Percentiles rank a stretch among this genome's conserved stretches.
phyloP scores from a whole-genome alignment of 116 monocot genomes.

The Trichopus zeylanicus region DNA sequence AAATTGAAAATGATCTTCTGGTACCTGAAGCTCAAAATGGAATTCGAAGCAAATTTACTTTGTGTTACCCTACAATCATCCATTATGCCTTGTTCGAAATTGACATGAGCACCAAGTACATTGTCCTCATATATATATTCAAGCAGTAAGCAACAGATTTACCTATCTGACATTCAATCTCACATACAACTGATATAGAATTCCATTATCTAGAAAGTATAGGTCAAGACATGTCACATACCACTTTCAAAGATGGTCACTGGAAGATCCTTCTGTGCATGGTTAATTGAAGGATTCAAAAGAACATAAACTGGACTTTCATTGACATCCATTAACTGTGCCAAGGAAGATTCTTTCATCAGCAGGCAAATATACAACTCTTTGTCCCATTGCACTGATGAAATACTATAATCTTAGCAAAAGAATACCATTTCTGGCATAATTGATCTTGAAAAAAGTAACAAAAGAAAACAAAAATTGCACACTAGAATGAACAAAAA shows the following conservation, averaged over 20 bases:
- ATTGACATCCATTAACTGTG: slow-evolving; percentile 98
- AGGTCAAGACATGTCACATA: slow-evolving; percentile 15
- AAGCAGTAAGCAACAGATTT: no score
- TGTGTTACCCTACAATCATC: no score
- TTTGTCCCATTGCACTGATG: background rate
- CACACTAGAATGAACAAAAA: no score
- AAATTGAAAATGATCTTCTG: background rate
- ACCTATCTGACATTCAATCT: no score
- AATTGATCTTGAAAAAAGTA: background rate
- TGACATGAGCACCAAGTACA: no score
- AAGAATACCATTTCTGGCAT: background rate
- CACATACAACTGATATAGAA: no score
- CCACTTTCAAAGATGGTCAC: slow-evolving; percentile 97
- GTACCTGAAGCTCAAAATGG: no score
- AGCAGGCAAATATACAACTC: background rate
- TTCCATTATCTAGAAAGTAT: background rate
- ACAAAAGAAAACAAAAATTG: background rate
- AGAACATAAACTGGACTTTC: slow-evolving; percentile 92
- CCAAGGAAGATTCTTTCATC: slow-evolving; percentile 14
- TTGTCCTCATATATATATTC: no score
- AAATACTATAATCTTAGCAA: background rate
- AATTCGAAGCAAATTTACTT: no score
- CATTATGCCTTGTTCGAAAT: no score
- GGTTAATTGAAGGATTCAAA: slow-evolving; percentile 80
- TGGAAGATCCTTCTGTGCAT: slow-evolving; percentile 96